These are phyloP conservation scores for Thraustochytrium striatum DNA, from an alignment of 352 stramenopile genomes.

Conservation along the genomic window DNA sequence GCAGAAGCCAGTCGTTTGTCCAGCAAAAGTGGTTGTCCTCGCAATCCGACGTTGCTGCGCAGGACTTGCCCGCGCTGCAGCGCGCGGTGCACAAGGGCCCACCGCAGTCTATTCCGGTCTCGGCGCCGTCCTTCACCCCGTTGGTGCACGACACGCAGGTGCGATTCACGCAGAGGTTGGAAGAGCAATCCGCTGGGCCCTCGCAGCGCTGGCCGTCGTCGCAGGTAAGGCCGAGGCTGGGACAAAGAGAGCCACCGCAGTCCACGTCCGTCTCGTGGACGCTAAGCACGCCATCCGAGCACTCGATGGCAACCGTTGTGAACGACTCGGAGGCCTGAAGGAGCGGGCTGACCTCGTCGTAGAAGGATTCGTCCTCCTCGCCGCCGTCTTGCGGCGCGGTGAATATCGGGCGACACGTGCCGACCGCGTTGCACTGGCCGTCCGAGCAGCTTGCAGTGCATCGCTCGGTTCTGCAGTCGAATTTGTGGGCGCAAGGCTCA, in stretches of 20 bases:
- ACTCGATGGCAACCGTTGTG: slow-evolving; percentile 1
- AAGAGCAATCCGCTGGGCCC: slow-evolving; percentile 17
- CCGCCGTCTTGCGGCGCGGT: not conserved
- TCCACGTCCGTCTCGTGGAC: slow-evolving; percentile 44
- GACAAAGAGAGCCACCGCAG: slow-evolving; percentile 39
- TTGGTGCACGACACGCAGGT: slow-evolving; percentile 32
- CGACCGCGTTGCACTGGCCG: not conserved
- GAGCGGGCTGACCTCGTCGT: not conserved
- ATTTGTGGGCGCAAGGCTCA: slow-evolving; percentile 3
- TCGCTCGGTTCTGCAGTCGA: slow-evolving; percentile 24
- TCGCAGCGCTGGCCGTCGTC: slow-evolving; percentile 7
- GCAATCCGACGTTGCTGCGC: slow-evolving; percentile 15
- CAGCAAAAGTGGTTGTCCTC: slow-evolving; percentile 21
- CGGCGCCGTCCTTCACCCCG: not conserved
- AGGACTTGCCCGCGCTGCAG: slow-evolving; percentile 6
- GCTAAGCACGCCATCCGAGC: slow-evolving; percentile 15
- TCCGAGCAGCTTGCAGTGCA: slow-evolving; percentile 37
- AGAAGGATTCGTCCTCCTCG: not conserved
- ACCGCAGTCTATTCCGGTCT: slow-evolving; percentile 46
- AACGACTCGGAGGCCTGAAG: not conserved
- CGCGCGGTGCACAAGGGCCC: slow-evolving; percentile 7
- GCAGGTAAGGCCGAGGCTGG: slow-evolving; percentile 11
- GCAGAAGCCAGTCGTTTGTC: slow-evolving; percentile 11
- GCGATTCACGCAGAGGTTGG: slow-evolving; percentile 12
- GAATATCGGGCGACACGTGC: not conserved